phyloP scores from a whole-genome alignment of 495 filamentous ascomycete species.

The Diplogelasinospora grovesii region DNA sequence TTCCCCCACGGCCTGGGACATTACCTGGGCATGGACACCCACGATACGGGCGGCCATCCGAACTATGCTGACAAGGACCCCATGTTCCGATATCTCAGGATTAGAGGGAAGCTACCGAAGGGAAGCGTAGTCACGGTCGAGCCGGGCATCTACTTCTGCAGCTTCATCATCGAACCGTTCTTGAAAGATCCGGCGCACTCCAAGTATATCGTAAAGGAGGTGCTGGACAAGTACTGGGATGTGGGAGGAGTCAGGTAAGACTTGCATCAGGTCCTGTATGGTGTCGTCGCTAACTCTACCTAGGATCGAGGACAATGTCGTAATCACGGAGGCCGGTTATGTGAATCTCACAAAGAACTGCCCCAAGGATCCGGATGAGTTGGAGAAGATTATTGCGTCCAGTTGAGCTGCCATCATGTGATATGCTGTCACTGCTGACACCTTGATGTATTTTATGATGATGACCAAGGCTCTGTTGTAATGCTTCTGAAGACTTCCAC shows the following conservation, averaged over 20 bases:
- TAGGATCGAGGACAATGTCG: slow-evolving; percentile 61
- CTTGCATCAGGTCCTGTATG: too few species aligned
- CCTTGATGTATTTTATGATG: too few species aligned
- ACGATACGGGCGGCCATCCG: slow-evolving; percentile 82
- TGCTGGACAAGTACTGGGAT: slow-evolving; percentile 78
- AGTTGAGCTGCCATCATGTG: too few species aligned
- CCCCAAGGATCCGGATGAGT: slow-evolving; percentile 65
- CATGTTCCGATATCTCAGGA: slow-evolving; percentile 79
- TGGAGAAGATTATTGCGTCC: slow-evolving; percentile 51
- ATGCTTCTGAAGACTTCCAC: too few species aligned
- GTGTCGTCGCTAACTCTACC: slow-evolving; percentile 2
- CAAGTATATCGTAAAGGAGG: slow-evolving; percentile 64
- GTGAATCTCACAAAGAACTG: slow-evolving; percentile 77
- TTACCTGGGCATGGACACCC: slow-evolving; percentile 91
- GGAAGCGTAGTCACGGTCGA: slow-evolving; percentile 85
- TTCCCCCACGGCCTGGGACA: slow-evolving; percentile 90
- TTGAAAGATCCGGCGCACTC: slow-evolving; percentile 60
- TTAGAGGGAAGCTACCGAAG: slow-evolving; percentile 68
- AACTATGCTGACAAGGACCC: slow-evolving; percentile 78
- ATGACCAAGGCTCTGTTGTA: too few species aligned
- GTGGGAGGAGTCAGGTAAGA: slow-evolving; percentile 72
- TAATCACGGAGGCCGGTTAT: slow-evolving; percentile 68
- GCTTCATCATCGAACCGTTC: slow-evolving; percentile 84
- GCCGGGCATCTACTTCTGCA: slow-evolving; percentile 90
- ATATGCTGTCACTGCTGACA: too few species aligned